Evolutionary conservation across 176 grass and related monocot genomes (phyloP), one percentile per base, ranked within the genome.

Genomic region (Triticum dicoccoides): DNA sequence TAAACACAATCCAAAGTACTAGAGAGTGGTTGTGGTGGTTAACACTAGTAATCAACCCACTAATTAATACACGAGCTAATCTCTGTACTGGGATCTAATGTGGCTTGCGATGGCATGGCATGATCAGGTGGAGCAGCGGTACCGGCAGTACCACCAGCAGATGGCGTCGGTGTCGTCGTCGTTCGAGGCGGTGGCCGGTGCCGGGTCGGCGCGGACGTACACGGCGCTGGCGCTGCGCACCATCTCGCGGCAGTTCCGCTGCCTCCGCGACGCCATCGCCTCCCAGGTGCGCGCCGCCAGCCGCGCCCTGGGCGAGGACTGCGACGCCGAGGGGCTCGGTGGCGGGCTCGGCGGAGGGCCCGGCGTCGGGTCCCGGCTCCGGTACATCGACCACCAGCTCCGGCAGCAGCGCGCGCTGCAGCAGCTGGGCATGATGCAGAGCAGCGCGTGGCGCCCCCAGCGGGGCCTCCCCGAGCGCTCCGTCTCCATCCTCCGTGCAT

Each of bases 391-490:
- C 83, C 92, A 99, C 89, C 97, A 97, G 70, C 92, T 99, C 78
- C 87, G 94, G 61, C 97, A 99, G 85, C 97, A 99, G 87, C 90
- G 94, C 1, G 94, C 97, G 4, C 92, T 99, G 44, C 97, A 99
- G 80, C 97, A 99, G 81, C 90, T 99, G 2, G 97, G 97, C 5
- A 97, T 99, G 97, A 94, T 99, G 77, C 97, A 99, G 91, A 91
- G 91, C 87, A 96, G 92, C 61, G 94, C 94, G 2, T 99, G 97
- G 97, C 89, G 97, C 8, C 97, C 97, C 1, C 97, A 99, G 90
- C 86, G 97, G 7, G 97, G 94, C 1, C 87, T 99, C 27, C 97
- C 94, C 21, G 97, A 99, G 74, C 90, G 97, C 59, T 97, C 94
- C 77, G 97, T 99, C 78, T 99, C 97, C 51, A 92, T 99, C 81